These are phyloP conservation scores for Trypanosoma avium DNA, from an alignment of 208 protist species.

Conservation along the genomic window DNA sequence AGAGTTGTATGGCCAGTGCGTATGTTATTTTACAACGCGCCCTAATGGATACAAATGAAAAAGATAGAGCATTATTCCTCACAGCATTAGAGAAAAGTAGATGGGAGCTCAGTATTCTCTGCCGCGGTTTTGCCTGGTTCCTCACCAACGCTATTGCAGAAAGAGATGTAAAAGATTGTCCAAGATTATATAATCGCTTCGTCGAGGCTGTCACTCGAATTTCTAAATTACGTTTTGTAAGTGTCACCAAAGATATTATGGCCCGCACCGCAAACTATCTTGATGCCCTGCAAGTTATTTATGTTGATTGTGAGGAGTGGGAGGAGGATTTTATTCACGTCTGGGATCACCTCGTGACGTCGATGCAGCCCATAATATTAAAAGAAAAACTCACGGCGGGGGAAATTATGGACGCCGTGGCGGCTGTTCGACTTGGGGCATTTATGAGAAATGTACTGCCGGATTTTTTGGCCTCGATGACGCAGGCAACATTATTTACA, in stretches of 20 bases:
- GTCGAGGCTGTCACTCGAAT: slow-evolving; percentile 39
- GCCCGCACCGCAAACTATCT: slow-evolving; percentile 83
- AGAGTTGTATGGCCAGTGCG: slow-evolving; percentile 57
- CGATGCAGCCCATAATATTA: slow-evolving; percentile 27
- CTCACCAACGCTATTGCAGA: slow-evolving; percentile 66
- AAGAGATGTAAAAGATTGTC: slow-evolving; percentile 65
- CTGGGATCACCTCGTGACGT: slow-evolving; percentile 51
- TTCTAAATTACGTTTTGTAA: slow-evolving; percentile 47
- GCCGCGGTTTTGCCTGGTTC: slow-evolving; percentile 77
- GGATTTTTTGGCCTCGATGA: slow-evolving; percentile 76
- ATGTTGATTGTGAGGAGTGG: slow-evolving; percentile 53
- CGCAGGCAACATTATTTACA: slow-evolving; percentile 29
- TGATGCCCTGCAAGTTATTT: slow-evolving; percentile 55
- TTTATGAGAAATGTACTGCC: slow-evolving; percentile 74
- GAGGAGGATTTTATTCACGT: slow-evolving; percentile 79
- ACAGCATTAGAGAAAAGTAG: slow-evolving; percentile 40
- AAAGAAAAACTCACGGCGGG: slow-evolving; percentile 14
- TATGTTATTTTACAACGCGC: slow-evolving; percentile 66
- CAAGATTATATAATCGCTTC: slow-evolving; percentile 67
- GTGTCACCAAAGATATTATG: slow-evolving; percentile 67
- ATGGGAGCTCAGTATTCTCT: slow-evolving; percentile 56
- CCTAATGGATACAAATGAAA: slow-evolving; percentile 40
- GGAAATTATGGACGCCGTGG: slow-evolving; percentile 56
- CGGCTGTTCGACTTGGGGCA: slow-evolving; percentile 40
- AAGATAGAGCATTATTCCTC: slow-evolving; percentile 47